These are phyloP conservation scores for Starmerella sp. DNA, from an alignment of 805 yeast species.

Conservation along the genomic window DNA sequence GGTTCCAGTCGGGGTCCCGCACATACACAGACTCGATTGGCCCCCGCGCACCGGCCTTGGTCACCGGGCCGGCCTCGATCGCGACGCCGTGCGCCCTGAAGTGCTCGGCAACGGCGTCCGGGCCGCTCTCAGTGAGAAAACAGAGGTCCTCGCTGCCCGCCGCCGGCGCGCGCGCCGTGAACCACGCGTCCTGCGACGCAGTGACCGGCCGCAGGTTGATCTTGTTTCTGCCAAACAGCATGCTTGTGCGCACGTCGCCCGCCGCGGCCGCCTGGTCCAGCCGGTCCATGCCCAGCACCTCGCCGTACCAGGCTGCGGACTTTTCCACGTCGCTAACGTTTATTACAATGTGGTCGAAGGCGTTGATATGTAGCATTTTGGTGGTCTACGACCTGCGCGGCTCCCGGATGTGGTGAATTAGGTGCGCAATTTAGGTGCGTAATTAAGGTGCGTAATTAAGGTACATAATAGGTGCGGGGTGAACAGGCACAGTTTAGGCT, in stretches of 20 bases:
- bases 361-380: not conserved
- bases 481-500: no score
- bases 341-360: not conserved
- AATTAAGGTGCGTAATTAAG: no score
- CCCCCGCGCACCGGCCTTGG: conserved; percentile 2
- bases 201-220: conserved; percentile 1
- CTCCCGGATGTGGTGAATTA: no score
- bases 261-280: not conserved
- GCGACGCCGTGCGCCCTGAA: not conserved
- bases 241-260: not conserved
- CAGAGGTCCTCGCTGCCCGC: conserved; percentile 4
- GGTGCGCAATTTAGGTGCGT: no score
- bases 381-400: not conserved
- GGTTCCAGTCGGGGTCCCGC: conserved; percentile 4
- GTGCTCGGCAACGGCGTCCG: not conserved
- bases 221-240: conserved; percentile 3
- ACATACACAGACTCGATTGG: conserved; percentile 3
- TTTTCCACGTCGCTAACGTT: not conserved
- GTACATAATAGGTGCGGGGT: no score
- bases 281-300: not conserved
- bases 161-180: not conserved
- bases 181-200: not conserved
- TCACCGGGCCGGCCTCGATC: conserved; percentile 4
- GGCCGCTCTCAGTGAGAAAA: not conserved
- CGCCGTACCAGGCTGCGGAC: not conserved